These are phyloP conservation scores for Kwoniella dendrophila DNA, from an alignment of 768 basidiomycete genomes.

Conservation along the genomic window DNA sequence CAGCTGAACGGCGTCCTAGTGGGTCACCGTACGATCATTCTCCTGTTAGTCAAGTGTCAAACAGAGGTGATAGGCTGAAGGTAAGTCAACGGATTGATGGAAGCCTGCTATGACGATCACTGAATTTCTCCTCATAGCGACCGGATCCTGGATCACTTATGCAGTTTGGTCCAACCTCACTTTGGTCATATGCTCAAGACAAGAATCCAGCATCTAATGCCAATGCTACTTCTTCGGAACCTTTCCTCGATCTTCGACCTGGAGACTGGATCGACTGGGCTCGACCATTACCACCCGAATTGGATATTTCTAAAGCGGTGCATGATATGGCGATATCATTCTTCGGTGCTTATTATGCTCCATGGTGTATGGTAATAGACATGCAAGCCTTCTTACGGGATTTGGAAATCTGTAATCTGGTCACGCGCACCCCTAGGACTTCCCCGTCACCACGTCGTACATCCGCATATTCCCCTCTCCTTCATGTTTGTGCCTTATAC, in stretches of 20 bases:
- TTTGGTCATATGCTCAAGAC: constrained; percentile 1
- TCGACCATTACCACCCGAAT: not conserved
- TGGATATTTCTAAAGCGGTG: not conserved
- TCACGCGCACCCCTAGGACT: not conserved
- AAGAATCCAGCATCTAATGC: not conserved
- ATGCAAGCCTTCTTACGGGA: not conserved
- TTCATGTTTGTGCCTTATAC: not conserved
- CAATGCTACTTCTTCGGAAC: not conserved
- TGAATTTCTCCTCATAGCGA: constrained; percentile 1
- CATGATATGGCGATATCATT: constrained; percentile 1
- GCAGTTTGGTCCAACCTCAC: constrained; percentile 2
- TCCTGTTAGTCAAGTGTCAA: too few relatives aligned
- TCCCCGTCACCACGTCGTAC: not conserved
- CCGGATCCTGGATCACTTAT: not conserved
- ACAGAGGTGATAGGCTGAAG: too few relatives aligned
- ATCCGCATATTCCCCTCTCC: constrained; percentile 4
- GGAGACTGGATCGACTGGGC: constrained; percentile 1
- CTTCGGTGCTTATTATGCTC: constrained; percentile 4
- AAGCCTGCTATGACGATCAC: not conserved
- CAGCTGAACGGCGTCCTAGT: too few relatives aligned
- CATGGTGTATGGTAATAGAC: constrained; percentile 7
- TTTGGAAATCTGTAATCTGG: not conserved
- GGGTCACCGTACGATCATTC: too few relatives aligned
- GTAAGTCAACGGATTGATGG: too few relatives aligned
- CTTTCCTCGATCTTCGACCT: not conserved